Evolutionary conservation across 371 early-diverging fungal genomes (phyloP).

Genomic region (Chytridium lagenaria): DNA sequence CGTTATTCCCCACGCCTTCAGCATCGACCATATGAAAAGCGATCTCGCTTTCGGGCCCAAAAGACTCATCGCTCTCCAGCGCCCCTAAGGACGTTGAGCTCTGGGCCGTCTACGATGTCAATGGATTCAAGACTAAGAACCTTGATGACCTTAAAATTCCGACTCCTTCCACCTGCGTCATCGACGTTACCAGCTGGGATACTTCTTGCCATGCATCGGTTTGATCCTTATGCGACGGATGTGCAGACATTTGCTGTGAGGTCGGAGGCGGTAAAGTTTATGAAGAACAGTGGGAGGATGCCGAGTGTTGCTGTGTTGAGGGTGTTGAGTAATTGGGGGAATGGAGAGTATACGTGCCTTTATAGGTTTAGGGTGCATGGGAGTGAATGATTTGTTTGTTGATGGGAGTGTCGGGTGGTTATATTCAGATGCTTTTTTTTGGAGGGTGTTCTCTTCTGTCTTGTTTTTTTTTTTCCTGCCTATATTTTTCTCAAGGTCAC

Average conservation of each 20-base stretch:
- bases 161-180: constrained; percentile 11
- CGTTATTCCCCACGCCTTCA: constrained; percentile 65
- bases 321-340: constrained; percentile 75
- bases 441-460: too few relatives aligned
- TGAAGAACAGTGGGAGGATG: constrained; percentile 12
- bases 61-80: constrained; percentile 52
- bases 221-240: constrained; percentile 23
- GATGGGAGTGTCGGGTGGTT: background rate
- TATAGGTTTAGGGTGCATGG: constrained; percentile 84
- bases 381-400: constrained; percentile 3
- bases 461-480: too few relatives aligned
- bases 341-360: constrained; percentile 74
- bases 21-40: constrained; percentile 65
- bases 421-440: too few relatives aligned
- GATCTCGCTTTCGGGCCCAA: constrained; percentile 53
- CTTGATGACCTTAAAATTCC: constrained; percentile 20
- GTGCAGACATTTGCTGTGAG: constrained; percentile 27
- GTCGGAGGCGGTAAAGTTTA: constrained; percentile 36
- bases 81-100: constrained; percentile 72
- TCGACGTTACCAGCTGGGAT: constrained; percentile 2
- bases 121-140: constrained; percentile 3
- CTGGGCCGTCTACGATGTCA: constrained; percentile 61
- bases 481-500: too few relatives aligned
- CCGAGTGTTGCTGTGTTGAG: constrained; percentile 58
- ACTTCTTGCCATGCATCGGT: constrained; percentile 4